A percentile compares a stretch with the other conserved stretches of the same genome.
Evolutionary conservation across 2,329 filamentous ascomycete species (phyloP).

Genomic region (Magnaporthiopsis poae): DNA sequence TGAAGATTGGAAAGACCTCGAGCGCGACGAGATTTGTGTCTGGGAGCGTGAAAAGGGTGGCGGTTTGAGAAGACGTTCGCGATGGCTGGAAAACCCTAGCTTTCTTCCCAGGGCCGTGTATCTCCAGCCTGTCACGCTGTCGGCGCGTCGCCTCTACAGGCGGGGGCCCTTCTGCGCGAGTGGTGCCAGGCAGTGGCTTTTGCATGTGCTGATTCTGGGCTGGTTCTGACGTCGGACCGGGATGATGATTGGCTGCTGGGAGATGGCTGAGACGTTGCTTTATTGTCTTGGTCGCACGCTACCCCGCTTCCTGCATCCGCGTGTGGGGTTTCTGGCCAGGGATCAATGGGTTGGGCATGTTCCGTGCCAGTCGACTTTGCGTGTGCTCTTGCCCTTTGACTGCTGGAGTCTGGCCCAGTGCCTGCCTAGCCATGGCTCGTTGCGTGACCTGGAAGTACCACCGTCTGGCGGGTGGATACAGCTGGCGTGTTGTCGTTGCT

Average conservation of each 20-base stretch:
- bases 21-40: too few species aligned
- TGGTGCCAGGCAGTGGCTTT: background rate
- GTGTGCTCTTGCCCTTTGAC: too few species aligned
- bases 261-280: conserved; percentile 13
- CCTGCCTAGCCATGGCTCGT: background rate
- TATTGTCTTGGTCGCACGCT: conserved; percentile 8
- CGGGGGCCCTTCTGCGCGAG: background rate
- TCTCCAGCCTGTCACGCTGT: too few species aligned
- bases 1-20: background rate
- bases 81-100: background rate
- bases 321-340: background rate
- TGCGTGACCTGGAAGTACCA: background rate
- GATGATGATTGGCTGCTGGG: conserved; percentile 17
- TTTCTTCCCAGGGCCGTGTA: too few species aligned
- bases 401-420: too few species aligned
- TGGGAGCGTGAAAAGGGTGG: background rate
- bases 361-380: too few species aligned
- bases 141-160: background rate
- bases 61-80: background rate
- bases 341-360: too few species aligned
- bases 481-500: background rate
- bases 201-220: conserved; percentile 2
- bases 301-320: conserved; percentile 17
- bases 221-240: background rate
- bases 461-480: background rate